Conservation (phyloP, 2,329 filamentous ascomycete genomes). For the Coniochaeta hoffmannii region DNA sequence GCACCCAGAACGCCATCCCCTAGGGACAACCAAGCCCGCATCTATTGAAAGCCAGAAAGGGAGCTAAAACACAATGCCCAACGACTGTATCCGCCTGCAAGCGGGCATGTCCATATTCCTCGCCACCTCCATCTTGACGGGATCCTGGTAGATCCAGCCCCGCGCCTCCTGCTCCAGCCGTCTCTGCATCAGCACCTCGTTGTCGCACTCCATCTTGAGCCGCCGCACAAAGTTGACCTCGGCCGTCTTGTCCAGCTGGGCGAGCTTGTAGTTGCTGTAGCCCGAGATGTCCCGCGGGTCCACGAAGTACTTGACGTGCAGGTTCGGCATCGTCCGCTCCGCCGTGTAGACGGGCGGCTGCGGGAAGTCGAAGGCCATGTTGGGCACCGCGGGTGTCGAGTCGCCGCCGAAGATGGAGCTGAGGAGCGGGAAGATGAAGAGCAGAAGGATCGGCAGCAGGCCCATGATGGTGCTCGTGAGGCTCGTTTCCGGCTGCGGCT, state of each 20-base stretch:
- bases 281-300: constrained; percentile 70
- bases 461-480: constrained; percentile 56
- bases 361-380: constrained; percentile 68
- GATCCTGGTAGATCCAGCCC: constrained; percentile 81
- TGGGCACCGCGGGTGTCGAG: constrained; percentile 50
- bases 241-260: constrained; percentile 67
- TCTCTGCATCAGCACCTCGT: constrained; percentile 59
- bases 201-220: constrained; percentile 65
- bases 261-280: constrained; percentile 62
- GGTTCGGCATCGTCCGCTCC: constrained; percentile 60
- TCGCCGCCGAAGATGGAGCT: constrained; percentile 66
- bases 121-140: constrained; percentile 70
- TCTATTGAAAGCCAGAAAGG: neutral
- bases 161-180: constrained; percentile 69
- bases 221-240: constrained; percentile 65
- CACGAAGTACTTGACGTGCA: constrained; percentile 78
- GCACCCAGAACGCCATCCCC: neutral
- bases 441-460: constrained; percentile 78
- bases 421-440: constrained; percentile 80
- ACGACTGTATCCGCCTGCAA: constrained; percentile 41
- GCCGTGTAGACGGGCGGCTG: constrained; percentile 60
- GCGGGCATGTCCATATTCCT: constrained; percentile 41
- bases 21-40: neutral
- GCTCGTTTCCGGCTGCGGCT: constrained; percentile 41
- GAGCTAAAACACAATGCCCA: constrained; percentile 20